Evolutionary conservation across 805 yeast genomes (phyloP).

Genomic region (Saturnispora silvae): DNA sequence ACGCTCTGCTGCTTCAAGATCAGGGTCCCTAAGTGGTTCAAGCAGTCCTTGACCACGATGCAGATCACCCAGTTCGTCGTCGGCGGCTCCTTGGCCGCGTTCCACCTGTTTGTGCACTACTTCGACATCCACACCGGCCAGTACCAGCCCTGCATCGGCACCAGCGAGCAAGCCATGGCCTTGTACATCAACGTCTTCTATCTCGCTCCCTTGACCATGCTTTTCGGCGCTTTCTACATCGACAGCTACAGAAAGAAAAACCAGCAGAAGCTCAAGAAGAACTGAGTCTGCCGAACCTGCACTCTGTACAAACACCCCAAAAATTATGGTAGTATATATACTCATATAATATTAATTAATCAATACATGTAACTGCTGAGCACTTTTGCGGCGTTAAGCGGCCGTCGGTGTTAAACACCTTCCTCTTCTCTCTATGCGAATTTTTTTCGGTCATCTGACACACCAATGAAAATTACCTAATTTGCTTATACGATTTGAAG

Average conservation of each 20-base stretch:
- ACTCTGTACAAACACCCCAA: too few relatives aligned
- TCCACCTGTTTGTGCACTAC: slow-evolving; percentile 52
- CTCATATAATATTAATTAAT: too few relatives aligned
- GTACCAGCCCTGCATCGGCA: slow-evolving; percentile 34
- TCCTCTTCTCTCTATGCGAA: too few relatives aligned
- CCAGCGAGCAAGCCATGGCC: slow-evolving; percentile 54
- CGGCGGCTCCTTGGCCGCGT: slow-evolving; percentile 59
- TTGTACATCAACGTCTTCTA: slow-evolving; percentile 51
- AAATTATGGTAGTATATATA: too few relatives aligned
- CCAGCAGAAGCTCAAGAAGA: not conserved
- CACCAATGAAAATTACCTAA: too few relatives aligned
- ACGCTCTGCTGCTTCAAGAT: slow-evolving; percentile 48
- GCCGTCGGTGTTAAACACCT: not conserved
- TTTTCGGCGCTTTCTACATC: slow-evolving; percentile 55
- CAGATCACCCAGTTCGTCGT: slow-evolving; percentile 60
- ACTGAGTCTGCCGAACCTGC: not conserved
- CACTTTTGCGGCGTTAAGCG: not conserved
- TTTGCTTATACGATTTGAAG: too few relatives aligned
- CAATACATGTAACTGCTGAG: not conserved
- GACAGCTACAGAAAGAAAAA: slow-evolving; percentile 37
- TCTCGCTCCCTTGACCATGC: slow-evolving; percentile 55
- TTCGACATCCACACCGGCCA: slow-evolving; percentile 33
- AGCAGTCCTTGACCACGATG: slow-evolving; percentile 50
- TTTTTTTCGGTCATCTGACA: too few relatives aligned
- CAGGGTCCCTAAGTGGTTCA: slow-evolving; percentile 45